Base-by-base conservation (phyloP, 1,284 basidiomycete genomes). In the Irpex lacteus region DNA sequence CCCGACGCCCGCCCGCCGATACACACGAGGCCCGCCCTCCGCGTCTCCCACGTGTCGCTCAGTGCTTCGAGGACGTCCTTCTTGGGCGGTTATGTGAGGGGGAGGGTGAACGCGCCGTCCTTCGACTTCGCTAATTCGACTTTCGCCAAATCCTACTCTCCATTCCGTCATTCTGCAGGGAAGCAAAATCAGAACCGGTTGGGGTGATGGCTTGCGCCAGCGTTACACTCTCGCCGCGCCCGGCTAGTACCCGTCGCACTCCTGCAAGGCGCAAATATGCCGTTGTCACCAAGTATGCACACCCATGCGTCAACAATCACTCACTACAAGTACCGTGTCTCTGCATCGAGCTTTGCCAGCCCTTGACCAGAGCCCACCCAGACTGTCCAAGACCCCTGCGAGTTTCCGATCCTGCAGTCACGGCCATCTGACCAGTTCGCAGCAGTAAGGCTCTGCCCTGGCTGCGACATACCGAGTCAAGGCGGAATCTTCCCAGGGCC, bases 21-120 rank as follows among this genome's bases (percentile, higher is more conserved):
- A 53, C 55, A 49, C 61, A 65, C 64, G 40, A 62, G 21, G 26
- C 61, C 55, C 59, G 32, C 36, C 47, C 18, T 13, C 40, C 40
- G 40, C 40, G 40, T n/a, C 40, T 47, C 40, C n/a, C 40, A 47
- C 40, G 40, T 47, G 40, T 47, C 40, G 13, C n/a, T 47, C n/a
- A 4, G n/a, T 47, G 32, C 40, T n/a, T 47, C 40, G 40, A 47
- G n/a, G 40, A 13, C 40, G 4, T 47, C 40, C 40, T 47, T 47
- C 40, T 47, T 47, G 40, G 40, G 40, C 40, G 40, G 11, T 47
- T 47, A 47, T n/a, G n/a, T 11, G n/a, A n/a, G 11, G 40, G n/a
- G n/a, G 40, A 47, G 13, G 13, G 40, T 47, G 11, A 13, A 47
- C 40, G n/a, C 11, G 40, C 40, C 13, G n/a, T 2, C n/a, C 3